Percentiles rank a stretch among this genome's conserved stretches.
Conservation (phyloP, 805 yeast species). For the Hemisphaericaspora nanyangensis region DNA sequence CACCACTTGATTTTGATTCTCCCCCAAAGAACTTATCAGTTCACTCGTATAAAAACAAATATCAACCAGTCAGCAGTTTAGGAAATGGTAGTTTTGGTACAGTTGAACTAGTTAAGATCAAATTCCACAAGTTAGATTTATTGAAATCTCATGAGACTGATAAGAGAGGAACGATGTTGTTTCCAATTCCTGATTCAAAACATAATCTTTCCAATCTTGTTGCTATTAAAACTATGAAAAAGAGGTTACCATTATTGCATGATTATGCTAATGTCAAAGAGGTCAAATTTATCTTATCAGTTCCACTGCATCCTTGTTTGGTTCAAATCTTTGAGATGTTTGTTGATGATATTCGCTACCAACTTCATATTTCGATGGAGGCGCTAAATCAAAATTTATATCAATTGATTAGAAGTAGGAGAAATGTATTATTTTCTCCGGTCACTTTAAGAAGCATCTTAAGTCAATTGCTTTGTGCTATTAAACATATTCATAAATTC, state of each 20-base stretch:
- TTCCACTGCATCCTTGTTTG: constrained; percentile 68
- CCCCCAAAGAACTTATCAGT: constrained; percentile 13
- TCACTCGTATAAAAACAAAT: constrained; percentile 21
- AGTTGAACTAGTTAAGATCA: constrained; percentile 59
- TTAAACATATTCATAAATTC: constrained; percentile 72
- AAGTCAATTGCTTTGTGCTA: constrained; percentile 69
- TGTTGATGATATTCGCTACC: constrained; percentile 55
- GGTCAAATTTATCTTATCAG: constrained; percentile 58
- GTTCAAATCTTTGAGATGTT: constrained; percentile 78
- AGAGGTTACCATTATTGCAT: constrained; percentile 35
- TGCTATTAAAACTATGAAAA: constrained; percentile 80
- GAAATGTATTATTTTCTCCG: constrained; percentile 49
- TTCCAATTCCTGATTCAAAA: constrained; percentile 28
- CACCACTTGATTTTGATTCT: constrained; percentile 6
- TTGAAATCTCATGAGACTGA: constrained; percentile 11
- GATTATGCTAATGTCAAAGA: constrained; percentile 52
- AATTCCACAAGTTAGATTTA: constrained; percentile 17
- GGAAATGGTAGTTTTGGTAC: constrained; percentile 79
- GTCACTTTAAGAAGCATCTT: constrained; percentile 62
- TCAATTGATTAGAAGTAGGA: constrained; percentile 68
- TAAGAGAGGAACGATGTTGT: constrained; percentile 48
- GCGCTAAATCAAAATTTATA: constrained; percentile 77
- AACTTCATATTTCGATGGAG: constrained; percentile 84
- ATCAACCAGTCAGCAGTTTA: constrained; percentile 48
- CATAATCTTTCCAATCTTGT: constrained; percentile 35